Conservation (phyloP, 176 grass and related monocot species). For the Eleusine indica region DNA sequence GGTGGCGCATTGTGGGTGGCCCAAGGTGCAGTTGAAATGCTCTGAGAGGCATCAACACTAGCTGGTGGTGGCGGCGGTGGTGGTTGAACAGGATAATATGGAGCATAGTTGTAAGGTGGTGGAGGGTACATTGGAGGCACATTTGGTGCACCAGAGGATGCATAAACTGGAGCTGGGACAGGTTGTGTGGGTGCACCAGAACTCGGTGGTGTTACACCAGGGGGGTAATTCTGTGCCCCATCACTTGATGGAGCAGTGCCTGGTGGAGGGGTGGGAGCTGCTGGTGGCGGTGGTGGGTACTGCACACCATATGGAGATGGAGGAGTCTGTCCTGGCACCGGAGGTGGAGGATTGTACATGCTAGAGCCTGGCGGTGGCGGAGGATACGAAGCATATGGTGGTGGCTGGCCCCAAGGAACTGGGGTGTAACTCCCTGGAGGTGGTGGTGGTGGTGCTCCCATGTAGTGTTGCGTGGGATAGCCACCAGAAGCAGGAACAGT, state of each 20-base stretch:
- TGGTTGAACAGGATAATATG: constrained; percentile 71
- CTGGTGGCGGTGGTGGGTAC: constrained; percentile 56
- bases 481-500: constrained; percentile 53
- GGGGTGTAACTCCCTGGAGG: constrained; percentile 81
- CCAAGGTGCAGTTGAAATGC: constrained; percentile 80
- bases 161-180: constrained; percentile 58
- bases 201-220: constrained; percentile 59
- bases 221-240: constrained; percentile 56
- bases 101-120: constrained; percentile 65
- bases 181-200: constrained; percentile 52
- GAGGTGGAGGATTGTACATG: constrained; percentile 57
- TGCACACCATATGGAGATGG: constrained; percentile 61
- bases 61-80: constrained; percentile 52
- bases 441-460: constrained; percentile 64
- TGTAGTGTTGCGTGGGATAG: constrained; percentile 75
- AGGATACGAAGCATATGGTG: constrained; percentile 71
- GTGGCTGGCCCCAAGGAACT: constrained; percentile 74
- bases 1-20: constrained; percentile 47
- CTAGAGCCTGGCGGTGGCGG: constrained; percentile 70
- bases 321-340: constrained; percentile 53
- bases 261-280: constrained; percentile 64
- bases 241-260: constrained; percentile 57
- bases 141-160: constrained; percentile 53
- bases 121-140: constrained; percentile 48
- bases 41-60: constrained; percentile 67